phyloP scores from a whole-genome alignment of 208 protist genomes.

The Trypanosoma lewisi region DNA sequence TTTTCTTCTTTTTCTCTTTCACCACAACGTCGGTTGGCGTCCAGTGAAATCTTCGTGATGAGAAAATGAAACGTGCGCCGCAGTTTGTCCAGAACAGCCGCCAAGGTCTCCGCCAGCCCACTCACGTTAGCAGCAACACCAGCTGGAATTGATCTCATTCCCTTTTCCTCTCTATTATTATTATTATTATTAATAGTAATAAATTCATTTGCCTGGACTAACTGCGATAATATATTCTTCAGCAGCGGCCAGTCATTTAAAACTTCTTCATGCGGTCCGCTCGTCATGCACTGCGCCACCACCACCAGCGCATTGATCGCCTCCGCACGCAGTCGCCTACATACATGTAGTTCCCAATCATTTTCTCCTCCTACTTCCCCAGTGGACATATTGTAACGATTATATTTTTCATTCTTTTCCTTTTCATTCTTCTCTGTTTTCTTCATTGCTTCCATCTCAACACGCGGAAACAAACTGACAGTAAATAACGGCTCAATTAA shows the following conservation, averaged over 20 bases:
- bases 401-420: no score
- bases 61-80: slow-evolving; percentile 54
- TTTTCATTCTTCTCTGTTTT: no score
- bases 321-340: not conserved
- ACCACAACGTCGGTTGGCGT: slow-evolving; percentile 27
- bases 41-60: slow-evolving; percentile 37
- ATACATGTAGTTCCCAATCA: not conserved
- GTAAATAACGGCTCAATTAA: slow-evolving; percentile 18
- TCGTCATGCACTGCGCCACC: slow-evolving; percentile 58
- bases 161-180: not conserved
- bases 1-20: not conserved
- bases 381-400: not conserved
- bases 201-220: slow-evolving; percentile 17
- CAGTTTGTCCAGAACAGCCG: slow-evolving; percentile 62
- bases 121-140: slow-evolving; percentile 5
- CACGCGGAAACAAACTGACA: no score
- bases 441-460: no score
- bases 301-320: slow-evolving; percentile 25
- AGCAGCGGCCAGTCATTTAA: slow-evolving; percentile 49
- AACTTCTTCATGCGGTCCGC: slow-evolving; percentile 49
- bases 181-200: not conserved
- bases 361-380: not conserved
- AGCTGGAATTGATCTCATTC: not conserved
- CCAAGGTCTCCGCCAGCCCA: slow-evolving; percentile 37
- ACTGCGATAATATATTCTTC: slow-evolving; percentile 15